Base-by-base conservation (phyloP, 2,329 filamentous ascomycete species). In the Stagonosporopsis chrysanthemi region DNA sequence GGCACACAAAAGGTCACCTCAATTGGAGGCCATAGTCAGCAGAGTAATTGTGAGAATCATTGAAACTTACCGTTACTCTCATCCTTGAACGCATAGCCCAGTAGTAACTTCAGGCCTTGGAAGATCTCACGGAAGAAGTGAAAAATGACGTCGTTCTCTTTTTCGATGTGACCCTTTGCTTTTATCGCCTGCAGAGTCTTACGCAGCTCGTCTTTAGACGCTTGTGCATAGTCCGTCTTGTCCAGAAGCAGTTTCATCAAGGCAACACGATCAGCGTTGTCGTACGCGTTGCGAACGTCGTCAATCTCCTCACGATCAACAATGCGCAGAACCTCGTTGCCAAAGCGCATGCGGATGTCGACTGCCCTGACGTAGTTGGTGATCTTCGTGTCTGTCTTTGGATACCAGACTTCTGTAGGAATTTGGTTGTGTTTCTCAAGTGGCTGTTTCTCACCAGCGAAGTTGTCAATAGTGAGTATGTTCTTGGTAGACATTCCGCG, bases 1-100 rank as follows among this genome's bases (percentile, higher is more conserved):
- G 60, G 64, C 1, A 66, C 60, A 15, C 43, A 51, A 12, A 65
- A 53, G 1, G 44, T 61, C 1, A 65, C 33, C 24, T 65, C 62
- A 1, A 62, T 62, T 62, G 19, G 2, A 17, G 2, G 6, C 3
- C 6, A n/a, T 6, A 19, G 11, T 56, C 15, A 56, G 5, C 24
- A 8, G 5, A 6, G 40, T 14, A 28, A 11, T 2, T 19, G 19
- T 19, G 19, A 19, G 19, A 3, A 19, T 2, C 3, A 9, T 19
- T 11, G 23, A 6, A 11, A 50, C 41, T 12, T 41, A 56, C 53
- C 53, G 6, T 17, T 40, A 31, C 41, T 50, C 2, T 31, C 31
- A 3, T 45, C 47, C 3, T 19, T 44, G n/a, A 56, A 56, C n/a
- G 35, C 35, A 9, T 26, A 19, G 3, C 28, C 41, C 15, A 56